Conservation (phyloP, 2,329 filamentous ascomycete genomes). For the Coleophoma cylindrospora region DNA sequence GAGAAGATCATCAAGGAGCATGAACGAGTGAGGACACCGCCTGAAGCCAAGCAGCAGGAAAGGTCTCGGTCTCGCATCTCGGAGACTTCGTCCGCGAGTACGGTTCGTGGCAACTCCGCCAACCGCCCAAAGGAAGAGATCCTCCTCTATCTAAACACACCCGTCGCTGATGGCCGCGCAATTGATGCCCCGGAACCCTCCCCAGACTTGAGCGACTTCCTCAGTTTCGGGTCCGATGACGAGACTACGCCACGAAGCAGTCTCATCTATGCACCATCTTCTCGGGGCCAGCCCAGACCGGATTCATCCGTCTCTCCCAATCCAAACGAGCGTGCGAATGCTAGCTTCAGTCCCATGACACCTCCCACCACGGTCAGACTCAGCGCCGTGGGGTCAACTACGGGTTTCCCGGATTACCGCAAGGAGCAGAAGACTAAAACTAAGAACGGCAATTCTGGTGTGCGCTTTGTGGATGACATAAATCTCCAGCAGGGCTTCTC, state of each 20-base stretch:
- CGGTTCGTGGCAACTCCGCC: conserved; percentile 6
- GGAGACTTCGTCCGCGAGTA: conserved; percentile 11
- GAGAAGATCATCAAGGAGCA: conserved; percentile 31
- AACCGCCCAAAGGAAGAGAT: conserved; percentile 14
- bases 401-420: conserved; percentile 6
- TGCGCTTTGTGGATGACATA: conserved; percentile 13
- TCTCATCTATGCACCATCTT: conserved; percentile 5
- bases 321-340: conserved; percentile 1
- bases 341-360: conserved; percentile 8
- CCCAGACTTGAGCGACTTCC: conserved; percentile 22
- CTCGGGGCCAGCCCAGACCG: conserved; percentile 6
- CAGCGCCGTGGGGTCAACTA: conserved; percentile 15
- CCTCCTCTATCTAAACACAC: conserved; percentile 21
- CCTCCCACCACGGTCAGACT: conserved; percentile 17
- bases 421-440: neutral
- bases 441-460: conserved; percentile 11
- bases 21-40: conserved; percentile 18
- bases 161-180: conserved; percentile 9
- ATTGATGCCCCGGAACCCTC: conserved; percentile 22
- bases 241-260: conserved; percentile 20
- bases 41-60: conserved; percentile 3
- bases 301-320: conserved; percentile 11
- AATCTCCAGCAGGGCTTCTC: conserved; percentile 7
- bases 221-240: conserved; percentile 21
- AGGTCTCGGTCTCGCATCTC: conserved; percentile 8